These are phyloP conservation scores for Aspergillus pseudonomiae DNA, from an alignment of 2,329 filamentous ascomycete species.

Conservation along the genomic window DNA sequence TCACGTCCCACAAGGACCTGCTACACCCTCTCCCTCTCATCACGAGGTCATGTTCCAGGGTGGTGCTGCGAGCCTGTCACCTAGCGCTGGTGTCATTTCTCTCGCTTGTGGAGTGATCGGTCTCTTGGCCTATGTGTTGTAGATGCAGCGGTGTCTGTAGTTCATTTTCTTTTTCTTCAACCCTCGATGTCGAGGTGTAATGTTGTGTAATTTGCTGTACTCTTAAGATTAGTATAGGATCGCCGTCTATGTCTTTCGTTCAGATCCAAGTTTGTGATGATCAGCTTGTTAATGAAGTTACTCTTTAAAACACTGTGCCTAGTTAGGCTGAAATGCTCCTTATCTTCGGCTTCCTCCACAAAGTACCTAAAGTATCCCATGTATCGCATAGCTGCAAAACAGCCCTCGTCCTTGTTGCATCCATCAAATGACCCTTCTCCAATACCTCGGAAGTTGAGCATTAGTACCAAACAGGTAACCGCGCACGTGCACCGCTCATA, in stretches of 20 bases:
- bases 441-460: too few relatives aligned
- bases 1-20: slow-evolving; percentile 35
- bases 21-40: slow-evolving; percentile 43
- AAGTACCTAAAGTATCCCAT: too few relatives aligned
- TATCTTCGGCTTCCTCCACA: neutral
- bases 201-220: neutral
- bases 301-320: neutral
- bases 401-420: too few relatives aligned
- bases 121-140: slow-evolving; percentile 34
- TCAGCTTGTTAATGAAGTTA: neutral
- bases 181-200: neutral
- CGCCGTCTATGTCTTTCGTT: neutral
- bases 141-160: slow-evolving; percentile 7
- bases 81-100: slow-evolving; percentile 25
- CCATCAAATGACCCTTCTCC: too few relatives aligned
- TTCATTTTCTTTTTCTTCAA: neutral
- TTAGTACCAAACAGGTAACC: neutral
- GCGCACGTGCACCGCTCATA: neutral
- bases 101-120: slow-evolving; percentile 27
- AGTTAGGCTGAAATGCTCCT: neutral
- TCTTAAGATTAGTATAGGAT: neutral
- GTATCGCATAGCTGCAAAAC: too few relatives aligned
- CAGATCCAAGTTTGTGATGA: neutral
- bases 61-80: slow-evolving; percentile 22
- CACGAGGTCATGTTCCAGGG: slow-evolving; percentile 34